Evolutionary conservation across 2,329 filamentous ascomycete genomes (phyloP), one percentile per base, ranked within the genome.

Genomic region (Dendrostoma leiphaemia): DNA sequence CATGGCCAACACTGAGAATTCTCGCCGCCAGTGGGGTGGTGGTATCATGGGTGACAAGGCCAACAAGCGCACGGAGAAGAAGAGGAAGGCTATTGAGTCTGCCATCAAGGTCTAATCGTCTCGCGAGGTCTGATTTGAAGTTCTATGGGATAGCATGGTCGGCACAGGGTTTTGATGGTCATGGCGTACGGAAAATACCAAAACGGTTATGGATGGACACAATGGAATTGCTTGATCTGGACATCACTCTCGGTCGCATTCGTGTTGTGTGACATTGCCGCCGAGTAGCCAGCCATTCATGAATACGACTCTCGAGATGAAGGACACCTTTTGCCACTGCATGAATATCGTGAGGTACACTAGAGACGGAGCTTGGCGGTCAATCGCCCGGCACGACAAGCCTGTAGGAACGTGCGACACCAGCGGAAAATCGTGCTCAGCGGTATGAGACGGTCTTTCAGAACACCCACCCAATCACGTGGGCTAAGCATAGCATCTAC

Each of bases 1-100:
- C 85, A 79, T 90, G 69, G 91, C 95, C 78, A 95, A 96, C 86
- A 90, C 90, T 76, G 93, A 97, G 80, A 89, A 91, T 73, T 78
- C 84, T 69, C 89, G 91, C 78, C 87, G 89, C 75, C 90, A 93
- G 80, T 99, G 95, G 94, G 94, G 95, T 81, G 94, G 94, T 85
- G 95, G 95, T 78, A 97, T 99, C 82, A 97, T 99, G 92, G 82
- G 94, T 71, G 83, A 87, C 74, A 99, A 99, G 90, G 92, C 94
- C 72, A 85, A 84, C 77, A 84, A 82, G 78, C 79, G 79, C 71
- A 82, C 78, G 61, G 76, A 79, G 76, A 97, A 96, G 89, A 91
- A 90, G 83, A 84, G 88, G 79, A 97, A 97, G 89, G 91, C 92
- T 72, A 71, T 94, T 62, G 94, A 97, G 80, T 79, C 78, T 71